Evolutionary conservation across 129 eudicot species (phyloP), one percentile per base, ranked within the genome.

Genomic region (Flaveria brownii): DNA sequence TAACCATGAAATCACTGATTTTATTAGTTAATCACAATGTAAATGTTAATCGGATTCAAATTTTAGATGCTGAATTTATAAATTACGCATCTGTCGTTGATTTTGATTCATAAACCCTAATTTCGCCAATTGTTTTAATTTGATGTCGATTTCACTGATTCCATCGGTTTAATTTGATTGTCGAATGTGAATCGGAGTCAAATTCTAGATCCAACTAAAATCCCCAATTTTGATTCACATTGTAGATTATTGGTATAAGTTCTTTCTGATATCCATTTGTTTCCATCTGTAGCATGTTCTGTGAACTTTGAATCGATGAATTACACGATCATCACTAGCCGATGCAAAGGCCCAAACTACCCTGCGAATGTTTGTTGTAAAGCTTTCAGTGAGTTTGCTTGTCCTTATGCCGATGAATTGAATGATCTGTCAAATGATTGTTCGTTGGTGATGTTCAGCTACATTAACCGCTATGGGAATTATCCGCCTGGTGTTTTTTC

Each of bases 401-500:
- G 96, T 82, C 96, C 92, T 11, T 84, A 81, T 52, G n/a, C 80
- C 0, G 82, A 72, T 0, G 65, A 87, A 6, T 41, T 90, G 64
- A 80, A 87, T 22, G 96, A 90, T 57, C 17, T 67, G 41, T 55
- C 78, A 9, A 90, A 84, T 9, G 83, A 86, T 51, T 90, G 96
- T 74, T 79, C 92, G 3, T 9, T 78, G 16, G 78, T 85, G 50
- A 84, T 90, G 88, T 90, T 90, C 82, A 90, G 89, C 78, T 90
- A 90, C 82, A 82, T 90, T 75, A 84, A 86, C 79, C 85, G 71
- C 9, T 73, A 84, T 8, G 92, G 96, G 5, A 56, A 50, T 22
- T 90, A 87, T 61, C 96, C 96, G 7, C 84, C 88, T 1, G 92
- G 92, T 17, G 74, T 87, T 5, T 90, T 90, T 71, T 41, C 90